Evolutionary conservation across 768 basidiomycete genomes (phyloP), one percentile per base, ranked within the genome.

Genomic region (Boletus insuetus): DNA sequence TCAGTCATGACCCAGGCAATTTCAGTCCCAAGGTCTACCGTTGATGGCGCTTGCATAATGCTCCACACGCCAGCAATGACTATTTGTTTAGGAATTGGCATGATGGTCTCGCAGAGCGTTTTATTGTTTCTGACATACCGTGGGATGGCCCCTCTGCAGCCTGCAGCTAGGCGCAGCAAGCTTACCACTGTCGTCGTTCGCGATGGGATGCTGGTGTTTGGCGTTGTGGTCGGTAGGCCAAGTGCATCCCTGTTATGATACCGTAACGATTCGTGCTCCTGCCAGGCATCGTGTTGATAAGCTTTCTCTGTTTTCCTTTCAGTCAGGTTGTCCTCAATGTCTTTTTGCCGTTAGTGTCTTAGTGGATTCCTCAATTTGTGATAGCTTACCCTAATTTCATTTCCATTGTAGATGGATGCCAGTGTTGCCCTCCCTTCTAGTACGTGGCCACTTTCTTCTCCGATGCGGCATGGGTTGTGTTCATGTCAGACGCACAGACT

Each of bases 101-200:
- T 54, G n/a, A 32, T 58, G 7, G 19, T 51, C 35, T 51, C 62
- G 19, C 65, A 65, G 44, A 37, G 26, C 19, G 40, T 48, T 39
- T 45, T 67, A n/a, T 49, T 67, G 5, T 47, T 0, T 43, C 46
- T 65, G 32, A 64, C 54, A 1, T 64, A 49, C 46, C 56, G 35
- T n/a, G 62, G 65, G 10, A 65, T 55, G n/a, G 1, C 22, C 19
- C 48, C 43, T 24, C 43, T 56, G 39, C 48, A 35, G 22, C 48
- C 53, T 29, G 46, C 51, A 12, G 46, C 49, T n/a, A 53, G 64
- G 32, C 54, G 41, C 29, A 64, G 59, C 37, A 61, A 45, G 37
- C 48, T 67, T 12, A 17, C 54, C 42, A 19, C 34, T 4, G 20
- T 64, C 8, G n/a, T 65, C 1, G 7, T 56, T 40, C 59, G 62